Evolutionary conservation across 306 rosid genomes (phyloP).

Genomic region (Ormosia semicastrata): DNA sequence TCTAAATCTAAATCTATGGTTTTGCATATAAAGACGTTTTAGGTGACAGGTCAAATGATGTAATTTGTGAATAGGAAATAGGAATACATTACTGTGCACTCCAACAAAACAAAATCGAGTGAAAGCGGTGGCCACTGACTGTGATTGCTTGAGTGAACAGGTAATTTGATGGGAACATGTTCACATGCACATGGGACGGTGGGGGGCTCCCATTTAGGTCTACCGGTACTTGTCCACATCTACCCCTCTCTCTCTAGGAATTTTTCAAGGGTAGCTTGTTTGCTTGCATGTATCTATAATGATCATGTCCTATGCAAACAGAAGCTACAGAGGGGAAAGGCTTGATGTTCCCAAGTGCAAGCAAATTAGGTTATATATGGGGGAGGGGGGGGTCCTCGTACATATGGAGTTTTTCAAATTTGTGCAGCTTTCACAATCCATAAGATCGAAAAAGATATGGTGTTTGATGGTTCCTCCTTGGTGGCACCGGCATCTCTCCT

Average conservation of each 20-base stretch:
- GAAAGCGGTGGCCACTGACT: slow-evolving; percentile 7
- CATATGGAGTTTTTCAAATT: neutral
- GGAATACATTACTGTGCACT: neutral
- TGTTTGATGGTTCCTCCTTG: slow-evolving; percentile 27
- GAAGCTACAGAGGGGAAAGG: neutral
- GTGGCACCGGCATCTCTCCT: neutral
- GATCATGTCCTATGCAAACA: slow-evolving; percentile 11
- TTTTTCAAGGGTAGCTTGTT: neutral
- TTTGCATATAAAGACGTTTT: neutral
- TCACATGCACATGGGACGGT: slow-evolving; percentile 97
- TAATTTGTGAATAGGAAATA: neutral
- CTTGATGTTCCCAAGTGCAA: slow-evolving; percentile 5
- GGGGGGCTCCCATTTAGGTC: slow-evolving; percentile 57
- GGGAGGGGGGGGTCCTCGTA: slow-evolving; percentile 22
- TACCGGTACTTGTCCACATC: slow-evolving; percentile 72
- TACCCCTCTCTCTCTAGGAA: slow-evolving; percentile 2
- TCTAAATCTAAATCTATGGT: no score
- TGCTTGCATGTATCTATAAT: neutral
- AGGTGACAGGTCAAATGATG: slow-evolving; percentile 20
- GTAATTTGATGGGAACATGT: slow-evolving; percentile 49
- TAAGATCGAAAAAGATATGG: slow-evolving; percentile 42
- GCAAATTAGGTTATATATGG: neutral
- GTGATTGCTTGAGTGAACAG: slow-evolving; percentile 29
- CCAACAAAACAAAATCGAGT: slow-evolving; percentile 19
- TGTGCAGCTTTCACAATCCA: slow-evolving; percentile 43